phyloP scores from a whole-genome alignment of 371 early-diverging fungal genomes.

The Apophysomyces sp. region DNA sequence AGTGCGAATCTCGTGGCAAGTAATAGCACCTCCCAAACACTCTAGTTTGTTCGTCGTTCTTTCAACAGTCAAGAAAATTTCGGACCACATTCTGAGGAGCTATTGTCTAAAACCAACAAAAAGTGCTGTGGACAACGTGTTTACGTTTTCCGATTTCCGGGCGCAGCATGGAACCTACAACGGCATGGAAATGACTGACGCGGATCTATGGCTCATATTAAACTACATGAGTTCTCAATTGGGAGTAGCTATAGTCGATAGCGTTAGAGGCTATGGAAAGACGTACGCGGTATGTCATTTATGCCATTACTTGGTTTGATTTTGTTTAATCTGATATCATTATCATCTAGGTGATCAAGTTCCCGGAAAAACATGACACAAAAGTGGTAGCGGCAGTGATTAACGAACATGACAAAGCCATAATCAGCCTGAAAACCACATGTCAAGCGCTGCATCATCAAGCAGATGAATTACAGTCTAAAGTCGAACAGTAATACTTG shows the following conservation, averaged over 20 bases:
- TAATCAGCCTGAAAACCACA: slow-evolving; percentile 48
- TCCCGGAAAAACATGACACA: slow-evolving; percentile 20
- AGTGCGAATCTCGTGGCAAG: background rate
- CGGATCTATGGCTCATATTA: slow-evolving; percentile 30
- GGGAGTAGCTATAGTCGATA: slow-evolving; percentile 29
- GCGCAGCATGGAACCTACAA: slow-evolving; percentile 16
- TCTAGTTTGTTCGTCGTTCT: slow-evolving; percentile 25
- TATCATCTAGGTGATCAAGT: slow-evolving; percentile 26
- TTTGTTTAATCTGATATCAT: too few relatives aligned
- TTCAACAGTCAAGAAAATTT: slow-evolving; percentile 29
- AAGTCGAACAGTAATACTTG: slow-evolving; percentile 33
- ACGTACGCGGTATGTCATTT: slow-evolving; percentile 19
- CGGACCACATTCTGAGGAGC: slow-evolving; percentile 10
- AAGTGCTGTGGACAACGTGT: slow-evolving; percentile 18
- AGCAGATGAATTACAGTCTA: slow-evolving; percentile 45
- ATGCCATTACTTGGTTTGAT: too few relatives aligned
- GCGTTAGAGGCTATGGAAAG: slow-evolving; percentile 33
- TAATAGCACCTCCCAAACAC: background rate
- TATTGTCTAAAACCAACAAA: slow-evolving; percentile 15
- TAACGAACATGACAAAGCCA: slow-evolving; percentile 46
- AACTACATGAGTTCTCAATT: slow-evolving; percentile 27
- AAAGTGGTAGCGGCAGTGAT: slow-evolving; percentile 19
- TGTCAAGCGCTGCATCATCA: slow-evolving; percentile 44
- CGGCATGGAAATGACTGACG: slow-evolving; percentile 29
- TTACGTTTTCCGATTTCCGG: slow-evolving; percentile 40